phyloP scores from a whole-genome alignment of 2,329 filamentous ascomycete species.

The Sphaerulina vaccinii region DNA sequence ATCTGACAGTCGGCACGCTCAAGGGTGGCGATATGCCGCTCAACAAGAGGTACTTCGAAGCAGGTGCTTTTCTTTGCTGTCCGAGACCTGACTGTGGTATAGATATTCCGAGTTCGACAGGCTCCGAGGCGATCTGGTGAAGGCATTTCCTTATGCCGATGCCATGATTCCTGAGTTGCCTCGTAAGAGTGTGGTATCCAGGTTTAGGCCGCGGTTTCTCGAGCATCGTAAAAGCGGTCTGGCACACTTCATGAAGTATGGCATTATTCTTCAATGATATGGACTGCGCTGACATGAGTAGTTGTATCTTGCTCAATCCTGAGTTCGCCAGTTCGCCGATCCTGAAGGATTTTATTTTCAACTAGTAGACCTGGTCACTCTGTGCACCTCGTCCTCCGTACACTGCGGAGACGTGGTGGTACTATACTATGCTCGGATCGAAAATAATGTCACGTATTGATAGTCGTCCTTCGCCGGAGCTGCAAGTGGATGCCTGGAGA shows the following conservation, averaged over 20 bases:
- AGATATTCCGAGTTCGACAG: conserved; percentile 93
- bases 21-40: conserved; percentile 50
- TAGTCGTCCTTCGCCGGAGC: too few species aligned
- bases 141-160: conserved; percentile 79
- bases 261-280: too few species aligned
- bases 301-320: conserved; percentile 86
- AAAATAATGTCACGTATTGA: too few species aligned
- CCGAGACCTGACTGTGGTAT: conserved; percentile 3
- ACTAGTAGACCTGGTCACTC: not conserved
- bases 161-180: conserved; percentile 86
- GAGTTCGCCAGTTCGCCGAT: conserved; percentile 91
- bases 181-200: conserved; percentile 82
- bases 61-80: conserved; percentile 2
- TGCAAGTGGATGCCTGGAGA: too few species aligned
- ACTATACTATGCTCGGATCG: too few species aligned
- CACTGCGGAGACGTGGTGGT: not conserved
- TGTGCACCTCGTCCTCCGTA: too few species aligned
- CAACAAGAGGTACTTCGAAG: conserved; percentile 51
- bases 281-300: too few species aligned
- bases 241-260: conserved; percentile 90
- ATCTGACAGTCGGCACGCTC: conserved; percentile 81
- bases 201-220: conserved; percentile 78
- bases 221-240: conserved; percentile 79
- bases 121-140: conserved; percentile 68
- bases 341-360: conserved; percentile 84